Evolutionary conservation across 2,329 filamentous ascomycete species (phyloP), one percentile per base, ranked within the genome.

Genomic region (Harringtonia lauricola): DNA sequence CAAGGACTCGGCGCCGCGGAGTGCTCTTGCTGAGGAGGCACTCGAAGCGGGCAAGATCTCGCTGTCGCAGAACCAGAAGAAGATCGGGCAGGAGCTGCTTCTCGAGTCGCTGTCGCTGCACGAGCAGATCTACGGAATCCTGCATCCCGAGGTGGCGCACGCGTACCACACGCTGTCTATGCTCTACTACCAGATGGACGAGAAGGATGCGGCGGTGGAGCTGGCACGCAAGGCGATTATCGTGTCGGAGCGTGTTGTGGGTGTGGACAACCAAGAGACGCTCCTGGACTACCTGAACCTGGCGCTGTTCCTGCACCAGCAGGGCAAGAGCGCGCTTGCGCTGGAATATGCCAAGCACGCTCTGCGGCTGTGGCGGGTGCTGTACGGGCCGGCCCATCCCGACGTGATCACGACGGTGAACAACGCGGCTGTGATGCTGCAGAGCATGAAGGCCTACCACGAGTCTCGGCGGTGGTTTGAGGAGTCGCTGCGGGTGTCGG

Each of bases 371-470:
- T 96, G 90, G 90, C 95, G 95, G 70, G 77, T 96, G 55, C 90
- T 96, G 55, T 98, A 95, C 59, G 92, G 92, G 28, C 71, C 83
- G 26, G 84, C 87, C 55, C 92, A 98, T 64, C 92, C 92, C 3
- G 92, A 98, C 65, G 94, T 88, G 9, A 95, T 98, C 64, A 98
- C 94, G 9, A 96, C 92, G 15, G 83, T 96, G 65, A 98, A 96
- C 75, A 98, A 98, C 58, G 90, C 87, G 18, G 92, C 92, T 8
- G 92, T 98, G 47, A 98, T 98, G 92, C 79, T 98, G 46, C 92
- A 98, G 65, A 82, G 88, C 44, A 76, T 95, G 55, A 95, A 96
- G 71, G 81, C 85, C 48, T 98, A 94, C 68, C 83, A 90, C 55
- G 87, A 95, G 64, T 96, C 90, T 37, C 83, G 92, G 41, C 73